Percentiles rank a stretch among this genome's conserved stretches.
These are phyloP conservation scores for Yamadazyma triangularis DNA, from an alignment of 1,139 yeast genomes.

Conservation along the genomic window DNA sequence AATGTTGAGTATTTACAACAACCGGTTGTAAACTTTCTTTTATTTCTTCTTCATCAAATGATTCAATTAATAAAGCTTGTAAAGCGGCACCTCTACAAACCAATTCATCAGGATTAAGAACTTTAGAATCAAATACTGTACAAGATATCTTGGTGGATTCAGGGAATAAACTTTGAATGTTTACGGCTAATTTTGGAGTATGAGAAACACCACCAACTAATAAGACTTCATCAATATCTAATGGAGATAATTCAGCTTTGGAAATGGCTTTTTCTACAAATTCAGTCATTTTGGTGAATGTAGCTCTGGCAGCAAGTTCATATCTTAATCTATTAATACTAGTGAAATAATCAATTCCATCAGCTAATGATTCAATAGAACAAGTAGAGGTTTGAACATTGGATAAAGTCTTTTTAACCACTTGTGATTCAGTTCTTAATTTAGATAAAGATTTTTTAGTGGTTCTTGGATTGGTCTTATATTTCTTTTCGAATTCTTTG, in stretches of 20 bases:
- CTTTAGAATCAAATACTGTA: conserved; percentile 72
- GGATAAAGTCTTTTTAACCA: conserved; percentile 87
- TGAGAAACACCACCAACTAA: conserved; percentile 93
- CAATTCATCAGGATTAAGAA: conserved; percentile 84
- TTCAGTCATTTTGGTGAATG: conserved; percentile 67
- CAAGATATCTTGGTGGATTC: conserved; percentile 74
- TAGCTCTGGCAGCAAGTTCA: conserved; percentile 81
- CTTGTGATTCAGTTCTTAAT: conserved; percentile 76
- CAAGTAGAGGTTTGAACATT: conserved; percentile 87
- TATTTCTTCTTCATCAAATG: conserved; percentile 83
- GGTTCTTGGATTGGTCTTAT: conserved; percentile 72
- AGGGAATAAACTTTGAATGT: conserved; percentile 72
- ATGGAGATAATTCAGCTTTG: conserved; percentile 80
- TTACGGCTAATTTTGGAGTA: conserved; percentile 85
- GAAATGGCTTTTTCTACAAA: conserved; percentile 72
- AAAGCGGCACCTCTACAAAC: conserved; percentile 95
- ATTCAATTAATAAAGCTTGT: conserved; percentile 86
- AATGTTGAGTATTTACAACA: conserved; percentile 85
- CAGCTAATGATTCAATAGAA: conserved; percentile 92
- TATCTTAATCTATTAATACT: conserved; percentile 91
- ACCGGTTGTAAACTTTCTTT: conserved; percentile 81
- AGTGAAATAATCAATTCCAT: conserved; percentile 90
- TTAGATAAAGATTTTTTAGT: conserved; percentile 86
- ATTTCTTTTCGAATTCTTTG: conserved; percentile 90
- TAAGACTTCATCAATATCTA: conserved; percentile 87